Base-by-base conservation (phyloP, 306 rosid genomes). In the Gleditsia sinensis region DNA sequence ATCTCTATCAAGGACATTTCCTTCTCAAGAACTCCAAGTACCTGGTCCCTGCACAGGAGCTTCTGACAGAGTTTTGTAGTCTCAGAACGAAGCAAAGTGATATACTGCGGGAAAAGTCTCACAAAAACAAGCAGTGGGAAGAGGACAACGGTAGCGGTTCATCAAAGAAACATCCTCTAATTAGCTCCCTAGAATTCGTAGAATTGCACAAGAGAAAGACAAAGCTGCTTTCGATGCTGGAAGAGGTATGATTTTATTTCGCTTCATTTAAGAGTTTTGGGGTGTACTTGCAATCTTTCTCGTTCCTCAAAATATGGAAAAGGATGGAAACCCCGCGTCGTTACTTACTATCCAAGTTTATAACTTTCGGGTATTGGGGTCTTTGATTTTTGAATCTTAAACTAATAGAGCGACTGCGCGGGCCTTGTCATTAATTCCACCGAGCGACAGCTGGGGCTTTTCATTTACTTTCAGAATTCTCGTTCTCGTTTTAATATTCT, bases 131-230 rank as follows among this genome's bases (percentile, higher is more conserved):
- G 32, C 83, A 81, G 63, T 82, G 82, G 83, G 93, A 87, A 72
- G 83, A 85, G 39, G 85, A 87, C 10, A 54, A 63, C 64, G 40
- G 61, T 5, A 33, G 40, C 21, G 75, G 77, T 69, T 85, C 97
- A 20, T 83, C 91, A 3, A 85, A 69, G 62, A 89, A 86, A 56
- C 83, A 74, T 6, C 40, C 87, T 43, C 87, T 91, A n/a, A n/a
- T n/a, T 30, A 72, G 59, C 53, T 86, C 97, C 40, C 78, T 94
- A 4, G 98, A 94, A 50, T 89, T 91, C 61, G 72, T 89, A 19
- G 97, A 94, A 43, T 81, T 91, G 77, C 97, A 94, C 78, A 88
- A 89, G 79, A 83, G 94, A 75, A 94, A 91, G 85, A 83, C 92
- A 49, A 91, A 85, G 83, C 91, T 94, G 27, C 90, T 91, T 59